Evolutionary conservation across 2,329 filamentous ascomycete genomes (phyloP), one percentile per base, ranked within the genome.

Genomic region (Penicillium janthinellum): DNA sequence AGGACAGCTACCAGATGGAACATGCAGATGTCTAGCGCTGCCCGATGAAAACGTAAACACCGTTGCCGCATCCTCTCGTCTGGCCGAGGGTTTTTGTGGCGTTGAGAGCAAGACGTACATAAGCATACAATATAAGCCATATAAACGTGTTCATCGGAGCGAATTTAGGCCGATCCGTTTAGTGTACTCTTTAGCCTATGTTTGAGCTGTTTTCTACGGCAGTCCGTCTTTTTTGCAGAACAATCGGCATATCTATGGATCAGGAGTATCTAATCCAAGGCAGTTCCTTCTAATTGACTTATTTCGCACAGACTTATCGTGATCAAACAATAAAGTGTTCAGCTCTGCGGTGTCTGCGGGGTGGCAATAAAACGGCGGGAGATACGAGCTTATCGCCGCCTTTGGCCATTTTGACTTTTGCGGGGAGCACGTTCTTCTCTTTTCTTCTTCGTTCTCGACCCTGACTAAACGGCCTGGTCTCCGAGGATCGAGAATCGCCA

Each of bases 1-100:
- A 66, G n/a, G 70, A 71, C 25, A 58, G 51, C 12, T 74, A 71
- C 41, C 65, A 68, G 22, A 61, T 74, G 15, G 64, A 65, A 14
- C 67, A 71, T 17, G 48, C 38, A 61, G 28, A 39, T 59, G 3
- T 31, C 68, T 25, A 22, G 37, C 15, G 15, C 44, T 31, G 44
- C 44, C 6, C 28, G 22, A 31, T 14, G 42, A 20, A 25, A 14
- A 28, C 20, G 28, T 25, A 8, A 42, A 17, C 39, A 11, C 44
- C 44, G 31, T 31, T 25, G 5, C n/a, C 22, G 14, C 14, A n/a
- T 15, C 14, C 22, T n/a, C 28, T n/a, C 28, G 5, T 31, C 4
- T 31, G 28, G 5, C 12, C 14, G 4, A 5, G 14, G 25, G 15
- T 20, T 3, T 20, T 5, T 7, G 38, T 17, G 42, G 25, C 14